Base-by-base conservation (phyloP, 768 basidiomycete genomes). In the Holtermannia corniformis region DNA sequence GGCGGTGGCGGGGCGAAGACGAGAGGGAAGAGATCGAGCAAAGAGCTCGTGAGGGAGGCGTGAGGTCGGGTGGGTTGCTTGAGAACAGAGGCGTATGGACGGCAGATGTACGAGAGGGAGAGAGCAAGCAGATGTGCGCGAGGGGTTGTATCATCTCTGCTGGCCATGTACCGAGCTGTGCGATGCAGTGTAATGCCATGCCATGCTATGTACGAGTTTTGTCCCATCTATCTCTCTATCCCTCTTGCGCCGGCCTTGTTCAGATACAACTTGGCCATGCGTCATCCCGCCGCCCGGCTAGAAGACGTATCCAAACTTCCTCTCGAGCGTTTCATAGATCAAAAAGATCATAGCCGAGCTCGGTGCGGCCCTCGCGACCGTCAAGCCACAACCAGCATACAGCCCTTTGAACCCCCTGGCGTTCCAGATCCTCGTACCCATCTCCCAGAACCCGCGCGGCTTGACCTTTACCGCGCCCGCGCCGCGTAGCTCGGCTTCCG, bases 311-410 rank as follows among this genome's bases (percentile, higher is more conserved):
- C 80, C 76, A 73, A 83, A 82, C 27, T 72, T 69, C 52, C 72
- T 75, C 58, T 73, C 78, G 61, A 93, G 74, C 26, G 82, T 84
- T 65, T 93, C 88, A 62, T 91, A 96, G 48, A 96, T 86, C 60
- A 88, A 75, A 69, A 96, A 97, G 50, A 97, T 90, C 51, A 96
- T 78, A 4, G 87, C 92, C 67, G 86, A 89, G 67, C 86, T 89
- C 7, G 90, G 90, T 50, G 91, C 82, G 5, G 85, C 82, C 52
- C 90, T 77, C 41, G 82, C 80, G 16, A 88, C 83, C 0, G 92
- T 97, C 68, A 96, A 82, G 11, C 90, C 91, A 67, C 87, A 90
- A 0, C 93, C 93, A 22, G 87, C 85, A 73, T 97, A 97, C 61
- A 95, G 70, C 2, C 92, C 93, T 44, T 77, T 78, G 5, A 95